Base-by-base conservation (phyloP, 257 asterid species). In the Ilex aquifolium region DNA sequence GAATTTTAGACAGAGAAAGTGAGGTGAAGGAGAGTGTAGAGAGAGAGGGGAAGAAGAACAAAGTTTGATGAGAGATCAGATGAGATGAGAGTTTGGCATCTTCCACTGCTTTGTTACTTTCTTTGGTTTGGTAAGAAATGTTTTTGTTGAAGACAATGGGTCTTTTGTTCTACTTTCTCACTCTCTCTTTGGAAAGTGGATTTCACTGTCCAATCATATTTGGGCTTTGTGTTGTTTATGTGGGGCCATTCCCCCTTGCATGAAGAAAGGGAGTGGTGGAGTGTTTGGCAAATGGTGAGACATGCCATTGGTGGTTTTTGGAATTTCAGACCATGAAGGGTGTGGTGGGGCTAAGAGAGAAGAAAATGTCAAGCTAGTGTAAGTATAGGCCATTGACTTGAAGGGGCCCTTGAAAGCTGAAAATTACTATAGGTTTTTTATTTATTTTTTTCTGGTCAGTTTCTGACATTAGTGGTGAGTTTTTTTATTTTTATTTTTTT, bases 51-150 rank as follows among this genome's bases (percentile, higher is more conserved):
- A 13, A 44, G 57, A 61, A 52, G 12, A 48, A 57, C 46, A 56
- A 15, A 31, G 42, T 17, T 31, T 13, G 39, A 64, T 40, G 54
- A 61, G 52, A 29, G 44, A 49, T n/a, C 27, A 17, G 31, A 42
- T 56, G 72, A 17, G 57, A 39, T 58, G 75, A 54, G 72, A 31
- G 73, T 59, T 60, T 60, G 77, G 71, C 57, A 65, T 68, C 75
- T 72, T 68, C 50, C 78, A 62, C 67, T 76, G 66, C 66, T 77
- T 65, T 48, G 74, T 69, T 67, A 77, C 64, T 73, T 65, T 71
- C 66, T 79, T 74, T 42, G 36, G 83, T 80, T 80, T 77, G 79
- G 83, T 72, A 72, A 65, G 80, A 87, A 82, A 72, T 74, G 77
- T 68, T 76, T 4, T 53, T 58, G 57, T 71, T 70, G 71, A 57